phyloP scores from a whole-genome alignment of 441 rosid genomes.

The Heliophila coronopifolia region DNA sequence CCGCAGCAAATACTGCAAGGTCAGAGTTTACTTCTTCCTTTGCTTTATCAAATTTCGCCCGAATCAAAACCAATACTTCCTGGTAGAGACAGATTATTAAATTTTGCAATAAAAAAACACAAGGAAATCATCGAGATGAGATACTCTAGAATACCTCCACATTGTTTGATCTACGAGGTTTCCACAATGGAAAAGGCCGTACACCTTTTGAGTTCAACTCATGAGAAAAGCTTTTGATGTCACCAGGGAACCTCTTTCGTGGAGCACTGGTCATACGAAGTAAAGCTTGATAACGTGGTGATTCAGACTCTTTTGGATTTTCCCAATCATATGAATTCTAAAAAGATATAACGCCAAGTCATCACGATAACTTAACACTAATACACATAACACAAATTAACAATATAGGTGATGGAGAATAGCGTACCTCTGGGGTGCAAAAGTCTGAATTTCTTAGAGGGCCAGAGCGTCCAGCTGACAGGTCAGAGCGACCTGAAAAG shows the following conservation, averaged over 20 bases:
- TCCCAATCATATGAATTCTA: constrained; percentile 48
- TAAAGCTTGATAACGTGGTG: constrained; percentile 82
- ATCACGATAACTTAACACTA: constrained; percentile 11
- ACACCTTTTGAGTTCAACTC: constrained; percentile 94
- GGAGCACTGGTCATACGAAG: constrained; percentile 79
- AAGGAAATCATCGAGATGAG: constrained; percentile 5
- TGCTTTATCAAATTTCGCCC: constrained; percentile 79
- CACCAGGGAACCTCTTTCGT: constrained; percentile 62
- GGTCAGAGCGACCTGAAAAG: constrained; percentile 43
- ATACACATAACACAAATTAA: neutral
- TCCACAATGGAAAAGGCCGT: constrained; percentile 78
- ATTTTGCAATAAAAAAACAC: no score
- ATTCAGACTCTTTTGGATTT: constrained; percentile 68
- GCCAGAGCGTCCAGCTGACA: constrained; percentile 47
- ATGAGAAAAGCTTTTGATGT: constrained; percentile 89
- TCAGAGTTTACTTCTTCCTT: constrained; percentile 93
- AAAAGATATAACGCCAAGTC: constrained; percentile 25
- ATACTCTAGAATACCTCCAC: constrained; percentile 50
- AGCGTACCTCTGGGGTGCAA: constrained; percentile 62
- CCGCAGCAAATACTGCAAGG: constrained; percentile 61
- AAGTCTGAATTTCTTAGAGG: constrained; percentile 50
- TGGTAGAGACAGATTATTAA: constrained; percentile 35
- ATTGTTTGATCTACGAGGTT: constrained; percentile 62
- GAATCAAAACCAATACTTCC: constrained; percentile 64
- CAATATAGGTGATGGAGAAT: constrained; percentile 8